Percentiles rank a stretch among this genome's conserved stretches.
These are phyloP conservation scores for Candida taoyuanica DNA, from an alignment of 805 yeast species.

Conservation along the genomic window DNA sequence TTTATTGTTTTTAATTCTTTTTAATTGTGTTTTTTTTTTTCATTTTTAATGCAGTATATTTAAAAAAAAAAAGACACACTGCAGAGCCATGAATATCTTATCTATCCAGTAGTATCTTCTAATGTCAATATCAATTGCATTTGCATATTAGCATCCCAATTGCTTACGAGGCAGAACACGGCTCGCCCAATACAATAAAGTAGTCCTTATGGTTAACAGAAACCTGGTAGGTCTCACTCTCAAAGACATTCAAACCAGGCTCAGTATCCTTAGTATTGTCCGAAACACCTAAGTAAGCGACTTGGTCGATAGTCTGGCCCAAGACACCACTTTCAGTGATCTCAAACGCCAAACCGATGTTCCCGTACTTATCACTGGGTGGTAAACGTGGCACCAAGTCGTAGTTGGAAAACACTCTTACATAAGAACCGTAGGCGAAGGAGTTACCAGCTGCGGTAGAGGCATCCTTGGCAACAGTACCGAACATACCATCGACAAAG, in stretches of 20 bases:
- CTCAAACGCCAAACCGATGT: slow-evolving; percentile 29
- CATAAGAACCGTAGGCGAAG: slow-evolving; percentile 29
- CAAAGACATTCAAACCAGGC: slow-evolving; percentile 2
- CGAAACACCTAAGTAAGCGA: slow-evolving; percentile 18
- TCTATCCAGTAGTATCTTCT: too few species aligned
- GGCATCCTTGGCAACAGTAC: slow-evolving; percentile 31
- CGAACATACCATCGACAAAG: slow-evolving; percentile 49
- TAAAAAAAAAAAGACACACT: too few species aligned
- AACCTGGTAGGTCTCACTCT: not conserved
- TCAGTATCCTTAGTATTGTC: slow-evolving; percentile 10
- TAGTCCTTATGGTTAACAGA: slow-evolving; percentile 1
- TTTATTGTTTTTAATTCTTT: too few species aligned
- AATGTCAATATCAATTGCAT: too few species aligned
- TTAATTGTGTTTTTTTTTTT: too few species aligned
- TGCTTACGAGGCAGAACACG: not conserved
- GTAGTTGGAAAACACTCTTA: slow-evolving; percentile 50
- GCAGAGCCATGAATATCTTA: too few species aligned
- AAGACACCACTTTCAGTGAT: not conserved
- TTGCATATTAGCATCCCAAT: too few species aligned
- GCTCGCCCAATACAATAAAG: slow-evolving; percentile 3
- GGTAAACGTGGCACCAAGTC: slow-evolving; percentile 62
- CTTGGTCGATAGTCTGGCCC: slow-evolving; percentile 26
- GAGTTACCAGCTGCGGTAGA: slow-evolving; percentile 29
- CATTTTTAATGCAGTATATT: too few species aligned
- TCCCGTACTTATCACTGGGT: slow-evolving; percentile 36